phyloP scores from a whole-genome alignment of 495 filamentous ascomycete species.

The Talaromyces wortmannii region DNA sequence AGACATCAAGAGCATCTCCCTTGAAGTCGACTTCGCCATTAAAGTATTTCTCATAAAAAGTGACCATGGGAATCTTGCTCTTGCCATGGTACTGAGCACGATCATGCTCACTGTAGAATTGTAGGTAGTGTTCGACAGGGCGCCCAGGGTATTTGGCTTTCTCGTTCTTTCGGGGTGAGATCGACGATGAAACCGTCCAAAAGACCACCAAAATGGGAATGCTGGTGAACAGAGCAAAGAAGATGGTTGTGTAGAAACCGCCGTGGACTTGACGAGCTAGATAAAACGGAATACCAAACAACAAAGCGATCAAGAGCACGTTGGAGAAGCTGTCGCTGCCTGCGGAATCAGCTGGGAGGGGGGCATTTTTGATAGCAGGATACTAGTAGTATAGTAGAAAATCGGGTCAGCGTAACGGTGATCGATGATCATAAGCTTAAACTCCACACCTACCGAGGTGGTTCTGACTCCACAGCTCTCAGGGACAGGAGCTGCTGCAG shows the following conservation, averaged over 20 bases:
- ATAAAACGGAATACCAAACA: slow-evolving; percentile 44
- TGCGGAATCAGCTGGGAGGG: slow-evolving; percentile 52
- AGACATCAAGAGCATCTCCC: slow-evolving; percentile 50
- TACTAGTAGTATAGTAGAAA: slow-evolving; percentile 30
- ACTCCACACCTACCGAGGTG: slow-evolving; percentile 39
- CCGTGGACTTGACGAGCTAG: slow-evolving; percentile 45
- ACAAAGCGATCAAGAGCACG: slow-evolving; percentile 40
- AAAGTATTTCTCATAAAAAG: slow-evolving; percentile 64
- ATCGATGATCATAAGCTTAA: too few species aligned
- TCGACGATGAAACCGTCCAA: slow-evolving; percentile 50
- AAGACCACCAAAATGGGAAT: slow-evolving; percentile 52
- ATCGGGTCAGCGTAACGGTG: too few species aligned
- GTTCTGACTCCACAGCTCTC: slow-evolving; percentile 51
- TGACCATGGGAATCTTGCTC: slow-evolving; percentile 60
- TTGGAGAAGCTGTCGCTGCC: slow-evolving; percentile 53
- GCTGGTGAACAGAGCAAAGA: slow-evolving; percentile 48
- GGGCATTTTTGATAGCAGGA: slow-evolving; percentile 57
- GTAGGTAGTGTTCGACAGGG: slow-evolving; percentile 56
- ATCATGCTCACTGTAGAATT: slow-evolving; percentile 54
- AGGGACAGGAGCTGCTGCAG: slow-evolving; percentile 33
- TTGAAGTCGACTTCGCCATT: slow-evolving; percentile 58
- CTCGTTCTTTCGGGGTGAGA: slow-evolving; percentile 56
- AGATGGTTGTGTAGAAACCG: slow-evolving; percentile 48
- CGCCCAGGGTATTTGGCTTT: slow-evolving; percentile 54
- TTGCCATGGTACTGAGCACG: slow-evolving; percentile 49